Base-by-base conservation (phyloP, 495 filamentous ascomycete genomes). In the Neurospora cerealis region DNA sequence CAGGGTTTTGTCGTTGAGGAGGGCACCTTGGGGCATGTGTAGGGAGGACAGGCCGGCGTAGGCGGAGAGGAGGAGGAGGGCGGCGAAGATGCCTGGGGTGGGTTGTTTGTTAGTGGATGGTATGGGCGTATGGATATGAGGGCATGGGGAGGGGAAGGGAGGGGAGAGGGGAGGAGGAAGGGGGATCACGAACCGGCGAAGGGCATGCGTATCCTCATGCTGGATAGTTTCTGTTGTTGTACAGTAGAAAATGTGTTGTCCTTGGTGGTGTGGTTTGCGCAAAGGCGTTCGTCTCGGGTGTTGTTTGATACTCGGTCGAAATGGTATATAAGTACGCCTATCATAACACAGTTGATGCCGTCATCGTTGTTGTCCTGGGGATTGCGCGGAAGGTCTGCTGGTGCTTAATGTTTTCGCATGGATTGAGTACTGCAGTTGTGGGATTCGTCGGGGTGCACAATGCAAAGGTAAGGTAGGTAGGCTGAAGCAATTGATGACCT, bases 1-100 rank as follows among this genome's bases (percentile, higher is more conserved):
- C 36, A 99, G 89, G 80, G 93, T 85, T 83, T 98, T 97, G 88
- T 97, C 94, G 86, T 95, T 93, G 73, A 89, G 77, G 74, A 81
- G 70, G 71, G 87, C 77, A 73, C 79, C 69, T 71, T 73, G 42
- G 74, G 88, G 86, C 72, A 92, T 77, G 73, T 89, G 85, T 32
- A 88, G 80, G n/a, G 86, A 83, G 34, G 87, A 84, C 46, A 97
- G 91, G 73, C 93, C 93, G 75, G 92, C 85, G 82, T 96, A 97
- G 73, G 85, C 93, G 46, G 95, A 87, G 66, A 91, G 80, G 71
- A 97, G 84, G 77, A 92, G 83, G 77, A 98, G 88, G 79, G 91
- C 85, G 83, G 90, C 79, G 81, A 98, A 98, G 73, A 91, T 87
- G 80, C 89, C 93, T 94, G 9, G 34, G 37, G 74, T 37, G 75